phyloP scores from a whole-genome alignment of 371 early-diverging fungal species.

The Encephalitozoon intestinalis region DNA sequence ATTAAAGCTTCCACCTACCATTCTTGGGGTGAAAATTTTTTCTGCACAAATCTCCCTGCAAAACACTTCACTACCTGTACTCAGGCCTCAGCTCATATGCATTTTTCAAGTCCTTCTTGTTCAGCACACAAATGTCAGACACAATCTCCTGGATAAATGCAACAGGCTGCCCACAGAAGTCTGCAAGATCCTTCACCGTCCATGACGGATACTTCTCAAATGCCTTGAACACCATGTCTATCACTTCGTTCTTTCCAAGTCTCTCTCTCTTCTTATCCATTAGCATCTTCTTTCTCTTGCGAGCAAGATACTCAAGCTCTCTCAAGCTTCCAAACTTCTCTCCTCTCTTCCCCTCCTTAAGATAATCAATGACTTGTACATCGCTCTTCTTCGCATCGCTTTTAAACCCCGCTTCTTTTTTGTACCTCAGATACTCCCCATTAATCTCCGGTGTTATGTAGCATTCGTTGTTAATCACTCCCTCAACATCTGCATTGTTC shows the following conservation, averaged over 20 bases:
- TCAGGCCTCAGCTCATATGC: constrained; percentile 60
- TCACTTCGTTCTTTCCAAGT: constrained; percentile 57
- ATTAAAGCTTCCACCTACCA: constrained; percentile 47
- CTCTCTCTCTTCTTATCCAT: constrained; percentile 61
- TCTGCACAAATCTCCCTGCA: neutral
- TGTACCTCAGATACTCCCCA: constrained; percentile 58
- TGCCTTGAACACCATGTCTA: constrained; percentile 62
- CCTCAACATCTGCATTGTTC: constrained; percentile 43
- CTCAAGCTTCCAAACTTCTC: constrained; percentile 54
- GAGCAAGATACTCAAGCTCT: constrained; percentile 58
- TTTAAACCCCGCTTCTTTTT: constrained; percentile 29
- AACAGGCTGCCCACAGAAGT: constrained; percentile 60
- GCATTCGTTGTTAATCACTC: constrained; percentile 50
- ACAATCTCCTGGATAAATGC: constrained; percentile 62
- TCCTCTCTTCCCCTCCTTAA: constrained; percentile 48
- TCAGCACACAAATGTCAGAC: constrained; percentile 57
- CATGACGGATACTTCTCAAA: constrained; percentile 60
- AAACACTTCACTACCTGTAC: constrained; percentile 43
- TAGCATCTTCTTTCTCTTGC: constrained; percentile 59
- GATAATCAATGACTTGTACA: constrained; percentile 51
- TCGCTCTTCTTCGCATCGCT: constrained; percentile 12
- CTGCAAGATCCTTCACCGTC: constrained; percentile 62
- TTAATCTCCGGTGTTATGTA: constrained; percentile 55
- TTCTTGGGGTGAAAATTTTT: constrained; percentile 31
- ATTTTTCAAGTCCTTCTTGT: constrained; percentile 61